Evolutionary conservation across 2,329 filamentous ascomycete genomes (phyloP), one percentile per base, ranked within the genome.

Genomic region (Trichoderma endophyticum): DNA sequence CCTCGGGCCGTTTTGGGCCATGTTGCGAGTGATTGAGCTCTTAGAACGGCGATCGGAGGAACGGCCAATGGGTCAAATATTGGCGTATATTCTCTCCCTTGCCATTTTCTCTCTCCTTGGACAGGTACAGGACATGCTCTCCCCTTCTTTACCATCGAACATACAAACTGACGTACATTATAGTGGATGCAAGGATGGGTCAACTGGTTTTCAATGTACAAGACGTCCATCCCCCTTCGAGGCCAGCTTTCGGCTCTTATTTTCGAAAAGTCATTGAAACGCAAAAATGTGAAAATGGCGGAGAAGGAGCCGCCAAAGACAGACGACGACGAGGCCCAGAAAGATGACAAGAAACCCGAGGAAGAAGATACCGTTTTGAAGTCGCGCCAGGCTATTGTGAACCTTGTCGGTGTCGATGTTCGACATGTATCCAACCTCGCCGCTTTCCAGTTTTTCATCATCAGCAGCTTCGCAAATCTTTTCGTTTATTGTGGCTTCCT

Each of bases 341-440:
- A 83, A 8, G 82, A 83, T 0, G 83, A 83, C 2, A 83, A 84
- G 4, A 85, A 87, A 34, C 83, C 86, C n/a, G 85, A 88, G 9
- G 75, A 84, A 76, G 77, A 86, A 76, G 77, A 86, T 81, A 87
- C 91, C 80, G 73, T 78, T 3, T 71, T 77, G 24, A 81, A 83
- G 69, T 87, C 88, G 30, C 85, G 87, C 73, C 93, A 95, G 80
- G 90, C 88, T 70, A 92, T 91, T 4, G 90, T 95, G 71, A 95
- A 95, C 78, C 84, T 94, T 43, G 90, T 95, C 60, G 92, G 91
- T n/a, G 90, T 95, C 12, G 93, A 95, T 79, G 84, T 89, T 8
- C 89, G 89, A 74, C 88, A 92, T 51, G 85, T 95, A 56, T 84
- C 91, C 0, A 89, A 92, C 69, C 93, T 94, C 77, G 84, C 85